Base-by-base conservation (phyloP, 768 basidiomycete genomes). In the Auricularia auricula-judae region DNA sequence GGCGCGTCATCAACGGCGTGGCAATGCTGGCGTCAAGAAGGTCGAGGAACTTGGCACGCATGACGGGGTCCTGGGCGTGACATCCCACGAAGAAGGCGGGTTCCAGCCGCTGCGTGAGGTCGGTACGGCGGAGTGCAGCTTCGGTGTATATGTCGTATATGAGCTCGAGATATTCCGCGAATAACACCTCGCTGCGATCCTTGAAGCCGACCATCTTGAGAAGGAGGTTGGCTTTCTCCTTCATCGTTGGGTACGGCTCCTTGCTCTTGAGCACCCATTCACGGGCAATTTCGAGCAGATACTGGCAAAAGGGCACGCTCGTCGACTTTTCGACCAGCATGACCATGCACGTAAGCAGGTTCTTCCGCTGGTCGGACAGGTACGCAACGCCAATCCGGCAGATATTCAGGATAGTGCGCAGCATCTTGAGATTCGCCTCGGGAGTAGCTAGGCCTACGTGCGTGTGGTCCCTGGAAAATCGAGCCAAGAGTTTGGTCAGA, bases 141-240 rank as follows among this genome's bases (percentile, higher is more conserved):
- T 94, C 89, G 4, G 88, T 91, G 77, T 98, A 99, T 70, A 99
- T 95, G 66, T 95, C 93, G 72, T 91, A 88, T 64, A 99, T 89
- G 66, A 98, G 81, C 67, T 89, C 86, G 69, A 98, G 80, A 73
- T 93, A 98, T 51, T 87, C 83, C 56, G 86, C 83, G 73, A 90
- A 92, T 3, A 98, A 80, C 3, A 78, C 68, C n/a, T 94, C 90
- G 43, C 85, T 87, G 36, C 89, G 86, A 29, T 80, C 79, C 75
- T 98, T 94, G 70, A 86, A 93, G 10, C 82, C 78, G 4, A 83
- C 81, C 93, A 99, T 95, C 72, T 91, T 92, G 71, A 89, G 86
- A 66, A 99, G 74, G 36, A 98, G 76, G 35, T 82, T 87, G 2
- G 95, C 88, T 74, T 98, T 98, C 77, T 99, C 97, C 75, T 97